These are phyloP conservation scores for Xylaria venustula DNA, from an alignment of 495 filamentous ascomycete species.

Conservation along the genomic window DNA sequence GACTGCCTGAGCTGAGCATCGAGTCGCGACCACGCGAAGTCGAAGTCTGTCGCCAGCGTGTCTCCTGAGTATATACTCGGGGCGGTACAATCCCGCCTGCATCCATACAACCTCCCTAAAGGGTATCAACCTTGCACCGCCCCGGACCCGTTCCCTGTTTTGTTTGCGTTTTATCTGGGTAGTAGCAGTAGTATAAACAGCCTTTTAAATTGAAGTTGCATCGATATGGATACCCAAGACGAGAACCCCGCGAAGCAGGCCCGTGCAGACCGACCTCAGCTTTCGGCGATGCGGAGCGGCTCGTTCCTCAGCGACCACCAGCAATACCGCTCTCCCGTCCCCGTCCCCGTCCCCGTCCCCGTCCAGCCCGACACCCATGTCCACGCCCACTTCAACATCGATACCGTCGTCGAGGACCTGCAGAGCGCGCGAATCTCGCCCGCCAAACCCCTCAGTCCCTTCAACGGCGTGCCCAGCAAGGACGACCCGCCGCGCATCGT, in stretches of 20 bases:
- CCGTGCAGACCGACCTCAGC: conserved; percentile 38
- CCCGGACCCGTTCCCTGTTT: background rate
- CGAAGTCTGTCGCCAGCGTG: no score
- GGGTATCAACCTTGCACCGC: background rate
- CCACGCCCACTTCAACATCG: conserved; percentile 51
- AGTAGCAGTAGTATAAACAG: background rate
- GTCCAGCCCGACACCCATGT: conserved; percentile 43
- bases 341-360: no score
- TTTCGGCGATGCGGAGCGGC: conserved; percentile 58
- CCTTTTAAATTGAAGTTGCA: background rate
- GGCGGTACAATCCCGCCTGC: background rate
- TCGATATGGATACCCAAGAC: conserved; percentile 37
- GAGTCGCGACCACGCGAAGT: background rate
- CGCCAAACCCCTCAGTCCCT: conserved; percentile 40
- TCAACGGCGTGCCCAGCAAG: conserved; percentile 52
- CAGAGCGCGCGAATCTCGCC: conserved; percentile 32
- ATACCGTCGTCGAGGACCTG: conserved; percentile 53
- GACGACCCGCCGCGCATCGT: conserved; percentile 53
- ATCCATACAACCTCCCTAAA: background rate
- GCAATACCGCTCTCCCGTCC: conserved; percentile 69
- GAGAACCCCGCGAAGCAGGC: conserved; percentile 23
- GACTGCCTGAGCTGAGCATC: no score
- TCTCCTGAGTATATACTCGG: background rate
- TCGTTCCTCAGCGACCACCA: conserved; percentile 73
- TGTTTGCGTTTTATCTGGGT: background rate